phyloP scores from a whole-genome alignment of 768 basidiomycete species.

The Grammothele lineata region DNA sequence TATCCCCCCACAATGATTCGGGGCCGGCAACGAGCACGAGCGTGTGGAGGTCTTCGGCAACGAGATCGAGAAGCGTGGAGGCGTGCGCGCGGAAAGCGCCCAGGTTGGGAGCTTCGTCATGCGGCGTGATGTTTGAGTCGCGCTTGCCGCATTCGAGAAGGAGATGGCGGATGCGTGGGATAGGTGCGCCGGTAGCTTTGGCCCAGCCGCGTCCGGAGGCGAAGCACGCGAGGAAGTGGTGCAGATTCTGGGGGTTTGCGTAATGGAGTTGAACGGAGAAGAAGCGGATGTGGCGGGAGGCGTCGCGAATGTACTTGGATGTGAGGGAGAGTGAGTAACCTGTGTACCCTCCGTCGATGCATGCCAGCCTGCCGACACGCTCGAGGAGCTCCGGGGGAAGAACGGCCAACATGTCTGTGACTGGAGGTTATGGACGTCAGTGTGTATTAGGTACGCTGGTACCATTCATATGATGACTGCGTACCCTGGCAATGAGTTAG shows the following conservation, averaged over 20 bases:
- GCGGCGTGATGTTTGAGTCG: neutral
- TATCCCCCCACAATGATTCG: no score
- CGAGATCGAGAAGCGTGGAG: no score
- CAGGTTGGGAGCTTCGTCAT: no score
- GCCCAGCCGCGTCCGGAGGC: neutral
- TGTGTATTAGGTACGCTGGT: no score
- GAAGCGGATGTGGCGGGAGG: conserved; percentile 18
- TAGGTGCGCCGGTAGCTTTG: neutral
- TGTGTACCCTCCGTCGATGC: conserved; percentile 26
- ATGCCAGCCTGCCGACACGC: conserved; percentile 23
- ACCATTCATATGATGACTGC: no score
- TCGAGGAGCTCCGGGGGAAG: conserved; percentile 23
- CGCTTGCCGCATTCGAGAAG: neutral
- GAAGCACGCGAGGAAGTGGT: neutral
- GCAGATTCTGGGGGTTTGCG: conserved; percentile 8
- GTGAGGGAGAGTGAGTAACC: conserved; percentile 25
- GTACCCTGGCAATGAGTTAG: no score
- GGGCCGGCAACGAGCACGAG: no score
- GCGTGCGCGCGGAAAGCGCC: no score
- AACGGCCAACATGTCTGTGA: no score
- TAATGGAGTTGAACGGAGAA: conserved; percentile 24
- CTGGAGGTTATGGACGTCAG: no score
- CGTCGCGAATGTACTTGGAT: conserved; percentile 22
- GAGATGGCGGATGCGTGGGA: neutral
- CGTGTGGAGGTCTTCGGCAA: no score